Base-by-base conservation (phyloP, 225 moss, liverwort and hornwort genomes). In the Ulota crispa region DNA sequence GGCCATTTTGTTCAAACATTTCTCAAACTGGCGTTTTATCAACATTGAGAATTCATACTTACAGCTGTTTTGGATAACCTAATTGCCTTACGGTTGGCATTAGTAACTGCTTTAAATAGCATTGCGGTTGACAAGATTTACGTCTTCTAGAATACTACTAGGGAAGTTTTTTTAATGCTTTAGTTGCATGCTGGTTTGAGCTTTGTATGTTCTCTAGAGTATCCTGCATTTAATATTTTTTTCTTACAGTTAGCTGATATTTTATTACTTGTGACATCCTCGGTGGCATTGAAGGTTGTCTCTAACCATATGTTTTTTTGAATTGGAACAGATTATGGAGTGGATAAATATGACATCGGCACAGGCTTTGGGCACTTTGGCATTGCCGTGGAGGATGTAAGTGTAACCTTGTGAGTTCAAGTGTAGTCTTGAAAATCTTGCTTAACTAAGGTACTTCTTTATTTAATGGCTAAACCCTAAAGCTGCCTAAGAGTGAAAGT, bases 311-410 rank as follows among this genome's bases (percentile, higher is more conserved):
- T 50, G 14, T 41, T 24, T 12, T 28, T n/a, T 62, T 21, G 23
- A 12, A 67, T 20, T 65, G 85, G 73, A 59, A 64, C 88, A 94
- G 96, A 99, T 83, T 99, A 99, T 81, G 99, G 99, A 84, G 93
- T 93, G 72, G 94, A 92, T 36, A 89, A 87, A 36, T 99, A 99
- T 81, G 99, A 99, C 57, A 91, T 99, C 27, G 99, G 99, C 76
- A 96, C 93, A 55, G 99, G 94, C 26, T 99, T 99, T 84, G 99
- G 99, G 18, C 96, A 96, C 78, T 99, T 99, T 26, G 99, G 99
- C 15, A 86, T 99, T 60, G 96, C 99, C 42, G 94, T 99, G 23
- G 96, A 96, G 71, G 99, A 99, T 90, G 99, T 99, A 82, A 82
- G 92, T 81, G 56, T 4, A 77, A 43, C 13, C 43, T 34, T 52